phyloP scores from a whole-genome alignment of 176 grass and related monocot genomes.

The Oryza rufipogon region DNA sequence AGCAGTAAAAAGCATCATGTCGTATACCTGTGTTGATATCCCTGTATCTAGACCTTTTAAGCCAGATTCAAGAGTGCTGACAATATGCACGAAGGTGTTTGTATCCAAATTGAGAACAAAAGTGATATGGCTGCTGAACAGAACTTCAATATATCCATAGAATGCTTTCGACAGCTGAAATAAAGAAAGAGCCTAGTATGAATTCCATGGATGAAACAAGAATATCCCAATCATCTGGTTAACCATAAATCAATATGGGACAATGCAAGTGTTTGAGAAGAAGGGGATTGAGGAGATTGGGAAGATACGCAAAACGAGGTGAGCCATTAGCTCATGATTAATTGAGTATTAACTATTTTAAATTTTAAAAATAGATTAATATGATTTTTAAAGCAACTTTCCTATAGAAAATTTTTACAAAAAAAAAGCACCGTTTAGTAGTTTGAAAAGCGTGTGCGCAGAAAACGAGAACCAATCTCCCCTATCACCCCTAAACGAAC shows the following conservation, averaged over 20 bases:
- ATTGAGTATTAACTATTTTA: too few species aligned
- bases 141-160: constrained; percentile 91
- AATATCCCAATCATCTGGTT: constrained; percentile 10
- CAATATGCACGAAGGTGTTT: constrained; percentile 93
- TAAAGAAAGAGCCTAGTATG: constrained; percentile 24
- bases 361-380: too few species aligned
- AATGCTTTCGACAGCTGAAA: constrained; percentile 97
- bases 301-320: too few species aligned
- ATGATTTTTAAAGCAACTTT: too few species aligned
- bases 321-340: too few species aligned
- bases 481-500: too few species aligned
- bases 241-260: constrained; percentile 17
- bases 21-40: constrained; percentile 90
- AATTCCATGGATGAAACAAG: constrained; percentile 31
- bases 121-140: constrained; percentile 92
- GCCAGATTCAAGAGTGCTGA: constrained; percentile 90
- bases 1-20: constrained; percentile 18
- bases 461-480: too few species aligned
- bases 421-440: too few species aligned
- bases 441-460: too few species aligned
- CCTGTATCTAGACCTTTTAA: constrained; percentile 96
- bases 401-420: too few species aligned
- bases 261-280: too few species aligned
- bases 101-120: constrained; percentile 96
- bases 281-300: too few species aligned